Percentiles rank a stretch among this genome's conserved stretches.
These are phyloP conservation scores for Polyporus tsugae DNA, from an alignment of 1,284 basidiomycete species.

Conservation along the genomic window DNA sequence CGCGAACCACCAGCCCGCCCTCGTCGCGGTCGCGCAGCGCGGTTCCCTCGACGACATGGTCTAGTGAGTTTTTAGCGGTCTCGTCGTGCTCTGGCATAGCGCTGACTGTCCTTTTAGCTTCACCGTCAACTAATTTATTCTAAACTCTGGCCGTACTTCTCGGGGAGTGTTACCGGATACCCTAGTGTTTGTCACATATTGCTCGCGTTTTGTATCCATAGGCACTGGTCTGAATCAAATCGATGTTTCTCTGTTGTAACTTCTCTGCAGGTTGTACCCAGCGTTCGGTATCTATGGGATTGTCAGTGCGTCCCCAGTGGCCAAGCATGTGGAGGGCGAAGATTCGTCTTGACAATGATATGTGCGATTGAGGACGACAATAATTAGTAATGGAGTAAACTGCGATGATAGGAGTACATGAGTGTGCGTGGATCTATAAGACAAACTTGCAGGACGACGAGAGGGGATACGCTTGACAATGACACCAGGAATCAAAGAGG, in stretches of 20 bases:
- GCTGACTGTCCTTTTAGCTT: slow-evolving; percentile 24
- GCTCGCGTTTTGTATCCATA: slow-evolving; percentile 26
- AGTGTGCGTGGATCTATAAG: not conserved
- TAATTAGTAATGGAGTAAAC: not conserved
- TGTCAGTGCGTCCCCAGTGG: too few species aligned
- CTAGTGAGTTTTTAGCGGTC: slow-evolving; percentile 44
- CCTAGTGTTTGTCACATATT: slow-evolving; percentile 19
- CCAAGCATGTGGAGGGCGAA: too few species aligned
- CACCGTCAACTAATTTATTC: slow-evolving; percentile 25
- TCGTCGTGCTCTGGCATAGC: not conserved
- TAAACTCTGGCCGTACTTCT: slow-evolving; percentile 24
- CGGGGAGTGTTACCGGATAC: slow-evolving; percentile 26
- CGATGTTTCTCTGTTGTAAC: slow-evolving; percentile 22
- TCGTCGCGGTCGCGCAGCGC: slow-evolving; percentile 59
- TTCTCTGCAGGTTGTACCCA: not conserved
- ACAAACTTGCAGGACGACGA: not conserved
- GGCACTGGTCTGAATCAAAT: slow-evolving; percentile 29
- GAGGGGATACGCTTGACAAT: not conserved
- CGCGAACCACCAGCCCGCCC: slow-evolving; percentile 65
- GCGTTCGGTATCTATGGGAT: too few species aligned
- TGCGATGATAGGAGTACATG: not conserved
- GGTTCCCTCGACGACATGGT: slow-evolving; percentile 49
- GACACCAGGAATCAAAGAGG: slow-evolving; percentile 59
- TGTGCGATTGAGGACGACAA: too few species aligned
- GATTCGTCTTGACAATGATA: too few species aligned